These are phyloP conservation scores for Colletotrichum tropicicola DNA, from an alignment of 2,329 filamentous ascomycete species.

Conservation along the genomic window DNA sequence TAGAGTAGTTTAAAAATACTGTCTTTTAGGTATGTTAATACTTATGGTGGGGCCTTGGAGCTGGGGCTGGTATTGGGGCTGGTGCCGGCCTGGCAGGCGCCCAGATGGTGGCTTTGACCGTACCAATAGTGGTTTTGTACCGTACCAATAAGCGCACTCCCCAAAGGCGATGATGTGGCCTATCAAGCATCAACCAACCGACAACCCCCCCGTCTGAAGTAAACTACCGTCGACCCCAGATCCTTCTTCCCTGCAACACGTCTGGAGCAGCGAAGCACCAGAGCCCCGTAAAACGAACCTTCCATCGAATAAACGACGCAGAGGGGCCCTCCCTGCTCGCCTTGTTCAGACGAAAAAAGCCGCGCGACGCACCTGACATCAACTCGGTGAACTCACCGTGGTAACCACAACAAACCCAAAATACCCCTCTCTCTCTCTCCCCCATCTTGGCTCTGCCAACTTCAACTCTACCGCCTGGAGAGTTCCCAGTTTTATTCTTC, in stretches of 20 bases:
- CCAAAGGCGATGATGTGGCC: background rate
- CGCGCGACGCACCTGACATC: no score
- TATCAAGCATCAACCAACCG: background rate
- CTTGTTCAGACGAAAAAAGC: conserved; percentile 18
- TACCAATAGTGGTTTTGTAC: no score
- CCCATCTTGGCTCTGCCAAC: conserved; percentile 13
- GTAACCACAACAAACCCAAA: background rate
- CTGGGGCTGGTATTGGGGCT: no score
- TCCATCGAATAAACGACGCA: conserved; percentile 15
- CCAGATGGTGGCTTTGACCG: no score
- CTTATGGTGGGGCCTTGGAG: no score
- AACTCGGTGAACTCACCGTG: no score
- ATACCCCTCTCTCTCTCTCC: no score
- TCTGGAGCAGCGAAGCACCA: background rate
- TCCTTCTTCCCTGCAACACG: background rate
- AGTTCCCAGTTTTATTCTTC: conserved; percentile 27
- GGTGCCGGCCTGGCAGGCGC: no score
- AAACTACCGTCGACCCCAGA: conserved; percentile 1
- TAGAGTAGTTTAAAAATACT: no score
- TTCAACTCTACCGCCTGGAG: background rate
- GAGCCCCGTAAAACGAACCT: background rate
- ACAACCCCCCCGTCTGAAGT: conserved; percentile 3
- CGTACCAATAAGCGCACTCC: background rate
- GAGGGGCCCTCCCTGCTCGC: background rate
- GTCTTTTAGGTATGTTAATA: no score